Evolutionary conservation across 768 basidiomycete species (phyloP).

Genomic region (Zangia roseola): DNA sequence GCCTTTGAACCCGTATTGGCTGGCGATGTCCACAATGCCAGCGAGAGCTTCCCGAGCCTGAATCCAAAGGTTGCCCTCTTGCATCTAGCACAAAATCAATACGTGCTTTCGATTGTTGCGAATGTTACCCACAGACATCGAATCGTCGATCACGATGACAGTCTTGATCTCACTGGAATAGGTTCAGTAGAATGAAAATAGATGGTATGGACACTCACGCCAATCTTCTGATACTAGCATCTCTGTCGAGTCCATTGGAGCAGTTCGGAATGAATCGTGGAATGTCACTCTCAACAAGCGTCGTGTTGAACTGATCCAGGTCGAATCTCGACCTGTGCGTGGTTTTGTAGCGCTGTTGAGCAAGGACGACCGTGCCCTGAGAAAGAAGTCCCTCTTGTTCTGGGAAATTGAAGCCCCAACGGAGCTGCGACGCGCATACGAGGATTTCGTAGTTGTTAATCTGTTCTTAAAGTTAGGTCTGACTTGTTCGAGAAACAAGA

Average conservation of each 20-base stretch:
- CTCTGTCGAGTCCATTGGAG: conserved; percentile 17
- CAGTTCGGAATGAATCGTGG: conserved; percentile 24
- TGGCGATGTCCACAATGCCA: conserved; percentile 38
- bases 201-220: conserved; percentile 22
- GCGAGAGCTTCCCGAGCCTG: conserved; percentile 41
- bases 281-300: conserved; percentile 28
- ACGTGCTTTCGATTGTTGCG: not conserved
- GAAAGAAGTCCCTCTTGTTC: conserved; percentile 11
- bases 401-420: conserved; percentile 26
- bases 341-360: conserved; percentile 18
- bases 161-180: conserved; percentile 38
- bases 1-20: conserved; percentile 37
- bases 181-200: not conserved
- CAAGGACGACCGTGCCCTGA: conserved; percentile 33
- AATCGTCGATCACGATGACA: conserved; percentile 42
- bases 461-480: conserved; percentile 15
- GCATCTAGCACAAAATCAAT: conserved; percentile 32
- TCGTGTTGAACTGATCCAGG: conserved; percentile 24
- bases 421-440: conserved; percentile 35
- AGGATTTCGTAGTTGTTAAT: conserved; percentile 34
- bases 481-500: not conserved
- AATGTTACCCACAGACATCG: conserved; percentile 31
- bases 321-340: conserved; percentile 4
- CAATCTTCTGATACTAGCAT: conserved; percentile 20
- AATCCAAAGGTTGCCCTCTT: conserved; percentile 39